phyloP scores from a whole-genome alignment of 139 green algal genomes.

The Chlamydomonas schloesseri region DNA sequence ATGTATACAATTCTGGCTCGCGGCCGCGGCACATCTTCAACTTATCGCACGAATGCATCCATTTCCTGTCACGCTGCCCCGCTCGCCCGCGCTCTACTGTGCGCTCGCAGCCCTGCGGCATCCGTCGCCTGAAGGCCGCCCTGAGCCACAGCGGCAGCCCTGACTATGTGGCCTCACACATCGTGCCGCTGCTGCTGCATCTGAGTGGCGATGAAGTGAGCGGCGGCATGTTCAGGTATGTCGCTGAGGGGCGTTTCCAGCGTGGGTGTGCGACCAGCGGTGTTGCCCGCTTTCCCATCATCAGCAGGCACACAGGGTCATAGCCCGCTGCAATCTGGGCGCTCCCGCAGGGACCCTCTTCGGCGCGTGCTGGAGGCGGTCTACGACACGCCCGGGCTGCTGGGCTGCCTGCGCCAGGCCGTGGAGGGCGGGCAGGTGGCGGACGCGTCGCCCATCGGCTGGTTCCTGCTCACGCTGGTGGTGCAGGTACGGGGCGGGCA shows the following conservation, averaged over 20 bases:
- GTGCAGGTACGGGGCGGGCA: too few species aligned
- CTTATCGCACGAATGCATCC: too few species aligned
- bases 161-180: neutral
- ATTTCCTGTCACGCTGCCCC: neutral
- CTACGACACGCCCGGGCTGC: constrained; percentile 30
- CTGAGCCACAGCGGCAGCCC: constrained; percentile 6
- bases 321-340: too few species aligned
- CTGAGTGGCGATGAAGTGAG: constrained; percentile 38
- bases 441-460: constrained; percentile 44
- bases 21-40: neutral
- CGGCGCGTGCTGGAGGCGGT: constrained; percentile 33
- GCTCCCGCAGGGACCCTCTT: constrained; percentile 18
- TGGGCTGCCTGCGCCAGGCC: constrained; percentile 7
- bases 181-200: constrained; percentile 37
- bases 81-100: neutral
- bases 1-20: neutral
- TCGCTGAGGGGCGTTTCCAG: neutral
- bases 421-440: neutral
- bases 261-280: neutral
- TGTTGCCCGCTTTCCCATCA: neutral
- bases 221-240: constrained; percentile 14
- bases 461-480: constrained; percentile 46
- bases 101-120: constrained; percentile 29
- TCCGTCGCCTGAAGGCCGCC: constrained; percentile 2
- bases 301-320: neutral